Evolutionary conservation across 345 rosid species (phyloP), one percentile per base, ranked within the genome.

Genomic region (Salix arbutifolia): DNA sequence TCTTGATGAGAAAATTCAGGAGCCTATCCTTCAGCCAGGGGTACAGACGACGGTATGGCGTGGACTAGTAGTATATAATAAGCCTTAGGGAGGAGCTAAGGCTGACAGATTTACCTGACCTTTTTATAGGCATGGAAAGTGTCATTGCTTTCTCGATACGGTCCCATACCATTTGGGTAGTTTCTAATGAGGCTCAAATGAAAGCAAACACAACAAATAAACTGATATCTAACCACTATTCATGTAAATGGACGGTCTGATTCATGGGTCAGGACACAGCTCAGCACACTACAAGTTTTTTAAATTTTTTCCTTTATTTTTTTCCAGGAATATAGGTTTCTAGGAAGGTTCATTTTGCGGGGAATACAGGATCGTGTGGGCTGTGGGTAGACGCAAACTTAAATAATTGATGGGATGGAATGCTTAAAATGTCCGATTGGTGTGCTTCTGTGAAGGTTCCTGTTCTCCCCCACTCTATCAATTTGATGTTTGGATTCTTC

Each of bases 391-490:
- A 40, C 30, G 73, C 33, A 35, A 66, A 68, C 40, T 60, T 21
- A 69, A 69, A 67, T 48, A 53, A 60, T 62, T 70, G 74, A 21
- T 5, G 48, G 26, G 8, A 65, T n/a, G 71, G 38, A 6, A 74
- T 64, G 79, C 80, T 79, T 65, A 37, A 56, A 65, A 35, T 76
- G 58, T 74, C 79, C 60, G 28, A 16, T 1, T 13, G 68, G 70
- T 2, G 87, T 35, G 84, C 56, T 85, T 85, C 87, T 28, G 3
- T 37, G 90, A 85, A 87, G 84, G 78, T 87, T 87, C 90, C 85
- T 71, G 28, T 60, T 74, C 71, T 67, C 26, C 35, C 3, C 25
- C 66, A 40, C 53, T 50, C 53, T 12, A 9, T n/a, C 73, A 25
- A 67, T 31, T 58, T 52, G 65, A 52, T 64, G n/a, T 46, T 82